Conservation (phyloP, 768 basidiomycete species). For the Daedaleopsis sinensis region DNA sequence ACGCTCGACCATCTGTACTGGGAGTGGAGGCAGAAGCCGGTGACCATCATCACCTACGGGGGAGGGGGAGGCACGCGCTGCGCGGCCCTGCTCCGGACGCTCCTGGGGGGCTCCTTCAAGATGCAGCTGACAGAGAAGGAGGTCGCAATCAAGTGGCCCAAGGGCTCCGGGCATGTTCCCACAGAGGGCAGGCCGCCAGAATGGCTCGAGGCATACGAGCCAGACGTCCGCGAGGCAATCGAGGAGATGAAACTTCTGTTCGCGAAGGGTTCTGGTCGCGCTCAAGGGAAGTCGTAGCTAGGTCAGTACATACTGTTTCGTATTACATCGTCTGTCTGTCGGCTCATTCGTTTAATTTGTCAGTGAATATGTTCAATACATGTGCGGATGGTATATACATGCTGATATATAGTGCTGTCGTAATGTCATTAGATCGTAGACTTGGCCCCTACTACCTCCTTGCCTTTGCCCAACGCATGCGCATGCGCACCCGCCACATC, state of each 20-base stretch:
- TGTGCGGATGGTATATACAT: background rate
- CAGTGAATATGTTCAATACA: background rate
- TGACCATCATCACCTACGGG: slow-evolving; percentile 38
- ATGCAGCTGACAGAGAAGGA: slow-evolving; percentile 23
- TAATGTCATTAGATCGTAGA: slow-evolving; percentile 2
- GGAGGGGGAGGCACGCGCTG: slow-evolving; percentile 36
- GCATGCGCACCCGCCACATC: slow-evolving; percentile 2
- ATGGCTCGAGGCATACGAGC: slow-evolving; percentile 24
- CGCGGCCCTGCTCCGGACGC: slow-evolving; percentile 30
- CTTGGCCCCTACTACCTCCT: background rate
- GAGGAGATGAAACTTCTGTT: slow-evolving; percentile 21
- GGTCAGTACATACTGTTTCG: background rate
- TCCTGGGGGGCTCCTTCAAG: slow-evolving; percentile 29
- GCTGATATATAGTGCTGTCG: background rate
- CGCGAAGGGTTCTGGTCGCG: too few relatives aligned
- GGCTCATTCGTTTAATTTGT: background rate
- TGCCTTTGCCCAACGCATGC: background rate
- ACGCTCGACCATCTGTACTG: slow-evolving; percentile 42
- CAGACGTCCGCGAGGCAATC: slow-evolving; percentile 16
- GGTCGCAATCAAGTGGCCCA: slow-evolving; percentile 23
- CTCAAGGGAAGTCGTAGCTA: background rate
- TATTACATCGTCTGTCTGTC: background rate
- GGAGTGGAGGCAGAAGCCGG: slow-evolving; percentile 41
- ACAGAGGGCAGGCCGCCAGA: slow-evolving; percentile 17
- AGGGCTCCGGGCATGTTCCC: slow-evolving; percentile 21